Percentiles rank a stretch among this genome's conserved stretches.
Conservation (phyloP, 2,329 filamentous ascomycete genomes). For the Decorospora gaudefroyi region DNA sequence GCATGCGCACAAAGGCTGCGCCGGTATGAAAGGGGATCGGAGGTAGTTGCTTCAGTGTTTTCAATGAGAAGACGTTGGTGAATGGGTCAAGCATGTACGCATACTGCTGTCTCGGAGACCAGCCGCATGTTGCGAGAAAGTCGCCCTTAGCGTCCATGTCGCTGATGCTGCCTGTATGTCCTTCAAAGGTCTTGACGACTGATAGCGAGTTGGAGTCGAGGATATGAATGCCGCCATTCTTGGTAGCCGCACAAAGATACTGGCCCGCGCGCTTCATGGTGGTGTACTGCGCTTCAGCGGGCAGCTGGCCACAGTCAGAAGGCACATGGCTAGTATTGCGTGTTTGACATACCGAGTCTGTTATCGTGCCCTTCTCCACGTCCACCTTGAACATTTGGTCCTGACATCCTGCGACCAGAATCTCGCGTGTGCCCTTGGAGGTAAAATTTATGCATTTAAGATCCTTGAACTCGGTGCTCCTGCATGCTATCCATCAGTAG, state of each 20-base stretch:
- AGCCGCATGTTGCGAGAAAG: slow-evolving; percentile 93
- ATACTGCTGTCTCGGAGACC: slow-evolving; percentile 78
- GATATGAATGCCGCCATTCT: slow-evolving; percentile 80
- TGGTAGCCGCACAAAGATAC: slow-evolving; percentile 90
- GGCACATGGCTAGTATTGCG: not conserved
- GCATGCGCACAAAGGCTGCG: slow-evolving; percentile 93
- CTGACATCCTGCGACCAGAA: slow-evolving; percentile 87
- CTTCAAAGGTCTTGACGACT: slow-evolving; percentile 85
- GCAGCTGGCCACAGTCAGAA: slow-evolving; percentile 56
- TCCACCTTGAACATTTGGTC: slow-evolving; percentile 79
- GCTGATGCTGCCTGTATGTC: slow-evolving; percentile 84
- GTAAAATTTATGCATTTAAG: slow-evolving; percentile 95
- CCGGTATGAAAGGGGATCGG: slow-evolving; percentile 92
- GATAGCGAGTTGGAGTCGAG: slow-evolving; percentile 78
- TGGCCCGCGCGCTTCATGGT: slow-evolving; percentile 86
- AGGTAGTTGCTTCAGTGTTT: slow-evolving; percentile 82
- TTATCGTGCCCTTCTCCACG: slow-evolving; percentile 58
- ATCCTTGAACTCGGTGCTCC: slow-evolving; percentile 77
- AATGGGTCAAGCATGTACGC: slow-evolving; percentile 86
- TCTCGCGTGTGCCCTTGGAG: slow-evolving; percentile 78
- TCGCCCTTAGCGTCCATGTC: slow-evolving; percentile 98
- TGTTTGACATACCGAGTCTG: slow-evolving; percentile 45
- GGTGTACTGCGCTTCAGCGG: slow-evolving; percentile 77
- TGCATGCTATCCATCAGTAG: slow-evolving; percentile 44
- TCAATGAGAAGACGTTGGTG: slow-evolving; percentile 94